Conservation (phyloP, 805 yeast species). For the Jamesozyma gamospora region DNA sequence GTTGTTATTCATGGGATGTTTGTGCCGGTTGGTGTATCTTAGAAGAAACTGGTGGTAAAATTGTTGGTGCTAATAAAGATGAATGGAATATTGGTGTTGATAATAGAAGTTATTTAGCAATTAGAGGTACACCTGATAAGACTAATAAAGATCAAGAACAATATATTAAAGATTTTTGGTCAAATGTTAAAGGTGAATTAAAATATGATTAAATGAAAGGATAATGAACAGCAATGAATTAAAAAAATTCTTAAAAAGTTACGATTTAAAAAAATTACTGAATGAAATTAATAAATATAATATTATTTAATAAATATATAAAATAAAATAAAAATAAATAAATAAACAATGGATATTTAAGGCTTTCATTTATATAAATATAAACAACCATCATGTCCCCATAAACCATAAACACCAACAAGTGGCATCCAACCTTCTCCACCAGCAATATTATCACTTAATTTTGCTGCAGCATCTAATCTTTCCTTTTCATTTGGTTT, state of each 20-base stretch:
- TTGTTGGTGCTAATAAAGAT: constrained; percentile 46
- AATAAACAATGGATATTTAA: neutral
- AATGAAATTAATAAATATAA: too few species aligned
- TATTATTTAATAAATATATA: neutral
- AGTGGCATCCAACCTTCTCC: constrained; percentile 45
- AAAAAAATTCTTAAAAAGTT: too few species aligned
- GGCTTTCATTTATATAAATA: constrained; percentile 33
- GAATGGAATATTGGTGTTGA: constrained; percentile 43
- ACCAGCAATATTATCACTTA: constrained; percentile 30
- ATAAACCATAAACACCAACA: constrained; percentile 44
- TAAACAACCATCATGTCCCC: constrained; percentile 67
- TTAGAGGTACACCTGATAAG: constrained; percentile 36
- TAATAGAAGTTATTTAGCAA: constrained; percentile 43
- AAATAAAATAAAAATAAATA: neutral
- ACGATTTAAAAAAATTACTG: too few species aligned
- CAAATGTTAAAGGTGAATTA: constrained; percentile 39
- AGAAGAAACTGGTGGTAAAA: constrained; percentile 48
- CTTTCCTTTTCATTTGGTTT: constrained; percentile 32
- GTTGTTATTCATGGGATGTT: constrained; percentile 62
- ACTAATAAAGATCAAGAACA: constrained; percentile 31
- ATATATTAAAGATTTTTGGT: constrained; percentile 45
- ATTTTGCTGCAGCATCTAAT: constrained; percentile 21
- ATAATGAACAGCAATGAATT: neutral
- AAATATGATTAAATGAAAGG: constrained; percentile 26
- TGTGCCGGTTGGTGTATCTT: constrained; percentile 61